Base-by-base conservation (phyloP, 768 basidiomycete genomes). In the Lactarius hatsudake region DNA sequence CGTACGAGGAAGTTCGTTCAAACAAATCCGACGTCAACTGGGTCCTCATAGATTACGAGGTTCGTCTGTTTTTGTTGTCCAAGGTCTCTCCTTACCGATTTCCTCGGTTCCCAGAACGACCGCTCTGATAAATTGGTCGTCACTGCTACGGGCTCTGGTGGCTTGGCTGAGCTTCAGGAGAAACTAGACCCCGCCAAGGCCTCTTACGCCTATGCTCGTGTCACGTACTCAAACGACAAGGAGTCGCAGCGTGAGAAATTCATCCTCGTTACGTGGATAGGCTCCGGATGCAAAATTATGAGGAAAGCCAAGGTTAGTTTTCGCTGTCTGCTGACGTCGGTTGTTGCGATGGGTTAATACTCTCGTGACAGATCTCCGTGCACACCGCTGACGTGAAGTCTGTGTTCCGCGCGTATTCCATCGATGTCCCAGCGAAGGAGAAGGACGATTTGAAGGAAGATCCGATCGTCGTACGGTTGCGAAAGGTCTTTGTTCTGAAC, bases 191-290 rank as follows among this genome's bases (percentile, higher is more conserved):
- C 90, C 64, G 76, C 81, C 72, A 91, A 82, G 76, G 95, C 92
- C 10, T 91, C 89, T 51, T 96, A 84, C 75, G 95, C 85, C 36
- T 96, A 96, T 76, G 91, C 79, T 59, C 89, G 93, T 71, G 84
- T 98, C 70, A 82, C 86, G 69, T 97, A 91, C 77, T 81, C 90
- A 62, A 94, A 91, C 75, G 92, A 94, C 81, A 90, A 89, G 76
- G 90, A 94, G 78, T 89, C 88, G 53, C 84, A 80, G 75, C 86
- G 95, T 66, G 91, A 96, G 82, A 97, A 96, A 83, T 92, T 93
- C 79, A 85, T 91, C 71, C 84, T 93, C 73, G 82, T 93, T 81
- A 83, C 86, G 55, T 93, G 91, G 91, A 94, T 93, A 78, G 92
- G 93, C 54, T 79, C 84, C 23, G 77, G 79, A 51, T 91, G 93